Percentiles rank a stretch among this genome's conserved stretches.
phyloP scores from a whole-genome alignment of 805 yeast species.

The Zygosaccharomyces siamensis region DNA sequence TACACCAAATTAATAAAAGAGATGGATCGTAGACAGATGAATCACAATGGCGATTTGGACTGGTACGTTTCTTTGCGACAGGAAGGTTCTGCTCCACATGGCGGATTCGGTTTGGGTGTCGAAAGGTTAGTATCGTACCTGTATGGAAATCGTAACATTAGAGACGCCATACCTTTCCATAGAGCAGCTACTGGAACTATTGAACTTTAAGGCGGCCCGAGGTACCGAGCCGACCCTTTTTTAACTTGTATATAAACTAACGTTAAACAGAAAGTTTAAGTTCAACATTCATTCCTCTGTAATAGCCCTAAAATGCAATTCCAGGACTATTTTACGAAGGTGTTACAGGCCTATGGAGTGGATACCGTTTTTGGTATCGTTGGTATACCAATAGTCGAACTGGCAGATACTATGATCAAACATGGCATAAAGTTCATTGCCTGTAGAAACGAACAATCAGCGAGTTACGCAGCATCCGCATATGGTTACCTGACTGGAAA shows the following conservation, averaged over 20 bases:
- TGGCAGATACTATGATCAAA: conserved; percentile 54
- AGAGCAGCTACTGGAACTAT: conserved; percentile 55
- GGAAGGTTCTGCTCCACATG: conserved; percentile 86
- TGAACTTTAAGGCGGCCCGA: conserved; percentile 12
- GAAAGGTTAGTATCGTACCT: conserved; percentile 77
- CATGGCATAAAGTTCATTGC: conserved; percentile 53
- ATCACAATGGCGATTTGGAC: conserved; percentile 45
- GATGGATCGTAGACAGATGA: conserved; percentile 54
- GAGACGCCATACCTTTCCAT: conserved; percentile 86
- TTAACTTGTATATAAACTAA: conserved; percentile 2
- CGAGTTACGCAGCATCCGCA: conserved; percentile 69
- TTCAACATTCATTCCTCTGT: no score
- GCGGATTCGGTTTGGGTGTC: conserved; percentile 95
- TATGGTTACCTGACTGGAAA: conserved; percentile 60
- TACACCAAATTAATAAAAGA: conserved; percentile 43
- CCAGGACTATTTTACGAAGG: conserved; percentile 39
- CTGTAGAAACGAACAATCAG: conserved; percentile 69
- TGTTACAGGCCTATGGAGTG: conserved; percentile 48
- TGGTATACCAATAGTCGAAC: conserved; percentile 71
- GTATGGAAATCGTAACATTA: conserved; percentile 68
- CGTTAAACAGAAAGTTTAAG: neutral
- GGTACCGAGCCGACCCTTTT: conserved; percentile 1
- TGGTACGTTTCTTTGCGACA: conserved; percentile 79
- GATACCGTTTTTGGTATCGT: conserved; percentile 62
- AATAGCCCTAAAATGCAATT: neutral